Conservation (phyloP, 441 rosid genomes). For the Aleurites moluccanus region DNA sequence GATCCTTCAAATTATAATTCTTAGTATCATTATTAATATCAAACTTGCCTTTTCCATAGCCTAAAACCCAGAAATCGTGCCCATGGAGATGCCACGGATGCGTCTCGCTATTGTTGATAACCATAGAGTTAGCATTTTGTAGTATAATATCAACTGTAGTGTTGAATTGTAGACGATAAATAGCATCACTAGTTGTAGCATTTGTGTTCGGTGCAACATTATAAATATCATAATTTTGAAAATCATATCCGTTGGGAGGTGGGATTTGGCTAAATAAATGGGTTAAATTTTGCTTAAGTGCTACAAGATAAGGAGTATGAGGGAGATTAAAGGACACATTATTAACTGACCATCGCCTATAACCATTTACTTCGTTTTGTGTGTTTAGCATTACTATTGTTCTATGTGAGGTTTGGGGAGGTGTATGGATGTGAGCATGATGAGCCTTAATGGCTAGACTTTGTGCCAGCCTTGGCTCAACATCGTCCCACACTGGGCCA, state of each 20-base stretch:
- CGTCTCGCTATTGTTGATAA: slow-evolving; percentile 47
- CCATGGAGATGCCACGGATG: slow-evolving; percentile 95
- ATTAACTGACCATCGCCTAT: slow-evolving; percentile 58
- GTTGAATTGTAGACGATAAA: slow-evolving; percentile 49
- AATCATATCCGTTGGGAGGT: slow-evolving; percentile 47
- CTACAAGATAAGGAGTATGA: slow-evolving; percentile 56
- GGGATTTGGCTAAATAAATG: slow-evolving; percentile 41
- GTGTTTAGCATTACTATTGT: slow-evolving; percentile 58
- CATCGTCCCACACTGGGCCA: slow-evolving; percentile 49
- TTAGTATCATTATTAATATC: slow-evolving; percentile 35
- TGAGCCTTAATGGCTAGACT: slow-evolving; percentile 56
- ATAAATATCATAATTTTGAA: slow-evolving; percentile 34
- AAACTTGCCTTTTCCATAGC: slow-evolving; percentile 60
- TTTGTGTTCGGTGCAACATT: slow-evolving; percentile 5
- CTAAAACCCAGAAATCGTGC: slow-evolving; percentile 81
- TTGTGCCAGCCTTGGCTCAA: slow-evolving; percentile 37
- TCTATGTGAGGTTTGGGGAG: slow-evolving; percentile 47
- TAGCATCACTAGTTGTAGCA: slow-evolving; percentile 37
- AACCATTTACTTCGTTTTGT: slow-evolving; percentile 48
- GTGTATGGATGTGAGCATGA: slow-evolving; percentile 34
- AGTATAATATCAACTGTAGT: slow-evolving; percentile 61
- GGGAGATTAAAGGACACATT: slow-evolving; percentile 61
- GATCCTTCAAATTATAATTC: slow-evolving; percentile 53
- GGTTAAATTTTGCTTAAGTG: slow-evolving; percentile 44
- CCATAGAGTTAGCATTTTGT: slow-evolving; percentile 63